phyloP scores from a whole-genome alignment of 257 asterid species.

The Solanum chiquidenum region DNA sequence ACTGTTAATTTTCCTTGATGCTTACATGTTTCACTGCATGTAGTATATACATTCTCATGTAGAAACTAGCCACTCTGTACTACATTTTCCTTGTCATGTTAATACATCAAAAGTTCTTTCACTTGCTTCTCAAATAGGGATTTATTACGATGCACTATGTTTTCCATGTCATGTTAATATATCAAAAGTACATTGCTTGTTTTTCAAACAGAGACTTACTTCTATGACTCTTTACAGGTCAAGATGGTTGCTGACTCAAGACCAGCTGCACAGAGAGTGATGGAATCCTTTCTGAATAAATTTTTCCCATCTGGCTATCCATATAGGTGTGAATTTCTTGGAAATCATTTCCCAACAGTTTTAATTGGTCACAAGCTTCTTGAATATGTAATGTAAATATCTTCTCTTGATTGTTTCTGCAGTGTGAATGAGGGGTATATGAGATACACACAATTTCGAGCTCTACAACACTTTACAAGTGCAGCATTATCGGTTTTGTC shows the following conservation, averaged over 20 bases:
- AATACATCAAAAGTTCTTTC: background rate
- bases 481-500: constrained; percentile 88
- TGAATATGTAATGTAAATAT: background rate
- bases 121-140: background rate
- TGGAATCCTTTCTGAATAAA: constrained; percentile 64
- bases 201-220: background rate
- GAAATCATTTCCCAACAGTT: background rate
- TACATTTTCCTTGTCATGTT: background rate
- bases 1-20: background rate
- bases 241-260: constrained; percentile 67
- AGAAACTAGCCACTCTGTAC: background rate
- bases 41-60: background rate
- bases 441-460: constrained; percentile 88
- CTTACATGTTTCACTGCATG: background rate
- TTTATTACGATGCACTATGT: background rate
- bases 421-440: constrained; percentile 96
- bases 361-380: background rate
- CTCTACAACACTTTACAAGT: constrained; percentile 89
- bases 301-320: constrained; percentile 97
- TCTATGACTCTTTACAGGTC: constrained; percentile 33
- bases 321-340: constrained; percentile 41
- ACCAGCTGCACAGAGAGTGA: constrained; percentile 48
- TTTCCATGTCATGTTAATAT: background rate
- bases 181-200: background rate
- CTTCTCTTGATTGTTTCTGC: constrained; percentile 16